Conservation (phyloP, 2,329 filamentous ascomycete species). For the Ascochyta lentis region DNA sequence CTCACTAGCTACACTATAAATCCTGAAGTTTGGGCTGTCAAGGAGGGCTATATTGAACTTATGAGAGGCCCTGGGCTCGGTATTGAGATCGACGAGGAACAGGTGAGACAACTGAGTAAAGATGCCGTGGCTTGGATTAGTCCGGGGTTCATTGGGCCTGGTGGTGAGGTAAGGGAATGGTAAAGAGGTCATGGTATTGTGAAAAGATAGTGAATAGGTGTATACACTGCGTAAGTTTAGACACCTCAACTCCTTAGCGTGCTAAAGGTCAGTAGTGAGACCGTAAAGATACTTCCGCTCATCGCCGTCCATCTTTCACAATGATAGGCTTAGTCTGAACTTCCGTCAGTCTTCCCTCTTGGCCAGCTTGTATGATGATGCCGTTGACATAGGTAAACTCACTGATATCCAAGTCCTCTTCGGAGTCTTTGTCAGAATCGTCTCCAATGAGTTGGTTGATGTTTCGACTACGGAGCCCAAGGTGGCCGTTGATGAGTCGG, state of each 20-base stretch:
- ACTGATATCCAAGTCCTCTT: slow-evolving; percentile 18
- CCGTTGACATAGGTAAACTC: slow-evolving; percentile 15
- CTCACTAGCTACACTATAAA: slow-evolving; percentile 69
- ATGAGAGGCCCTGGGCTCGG: slow-evolving; percentile 68
- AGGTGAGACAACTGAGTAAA: slow-evolving; percentile 66
- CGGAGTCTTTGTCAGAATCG: slow-evolving; percentile 5
- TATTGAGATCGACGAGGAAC: slow-evolving; percentile 73
- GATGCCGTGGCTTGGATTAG: slow-evolving; percentile 69
- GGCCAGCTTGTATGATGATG: slow-evolving; percentile 7
- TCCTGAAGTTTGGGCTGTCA: slow-evolving; percentile 68
- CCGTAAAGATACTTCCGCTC: background rate
- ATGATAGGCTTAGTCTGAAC: background rate
- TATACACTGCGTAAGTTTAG: background rate
- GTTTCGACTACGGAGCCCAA: background rate
- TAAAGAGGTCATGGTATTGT: slow-evolving; percentile 38
- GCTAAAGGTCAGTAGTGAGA: background rate
- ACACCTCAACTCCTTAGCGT: background rate
- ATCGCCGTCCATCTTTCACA: background rate
- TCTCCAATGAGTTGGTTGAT: background rate
- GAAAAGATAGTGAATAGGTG: background rate
- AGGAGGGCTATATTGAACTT: slow-evolving; percentile 69
- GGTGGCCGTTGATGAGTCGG: background rate
- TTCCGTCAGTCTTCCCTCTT: slow-evolving; percentile 6
- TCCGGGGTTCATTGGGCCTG: slow-evolving; percentile 71
- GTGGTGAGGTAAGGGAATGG: slow-evolving; percentile 73